Base-by-base conservation (phyloP, 2,329 filamentous ascomycete species). In the Diaporthe humulicola region DNA sequence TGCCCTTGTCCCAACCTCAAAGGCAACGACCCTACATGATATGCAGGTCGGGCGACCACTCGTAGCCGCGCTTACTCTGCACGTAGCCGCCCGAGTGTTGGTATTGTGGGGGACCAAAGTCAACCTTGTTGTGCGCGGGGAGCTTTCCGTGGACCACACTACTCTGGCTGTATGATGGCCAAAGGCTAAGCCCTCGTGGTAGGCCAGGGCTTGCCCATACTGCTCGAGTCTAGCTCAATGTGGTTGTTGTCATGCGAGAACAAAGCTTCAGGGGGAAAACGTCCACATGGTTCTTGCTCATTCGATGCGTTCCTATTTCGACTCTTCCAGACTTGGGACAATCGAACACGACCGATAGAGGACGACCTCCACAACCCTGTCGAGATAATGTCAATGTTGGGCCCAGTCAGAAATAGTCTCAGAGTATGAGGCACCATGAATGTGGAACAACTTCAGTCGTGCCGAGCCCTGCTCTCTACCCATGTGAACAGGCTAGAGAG, bases 91-190 rank as follows among this genome's bases (percentile, higher is more conserved):
- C 45, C 56, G 36, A 60, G 17, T 45, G 56, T 36, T 61, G 64
- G 42, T n/a, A 15, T 58, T 40, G 64, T 36, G 60, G 71, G 71
- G 57, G 22, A 57, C 33, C 38, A 56, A 40, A 66, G 45, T 48
- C 45, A 58, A 75, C 70, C 42, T 40, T 60, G 56, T 30, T 25
- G 73, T 54, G 15, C 36, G 57, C 61, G 70, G 70, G 70, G 70
- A 61, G 45, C 64, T 48, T 73, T 33, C 61, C 73, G 70, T 33
- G 17, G 61, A 60, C 36, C 28, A 56, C 56, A 66, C 61, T 57
- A 64, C 42, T 40, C 60, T 75, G 45, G 61, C 70, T 70, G 61
- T 45, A 70, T 70, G 4, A 71, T 54, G n/a, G 48, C 30, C 33
- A 48, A 48, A 40, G 17, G 22, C 57, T 42, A 72, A 54, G 33